Evolutionary conservation across 2,329 filamentous ascomycete genomes (phyloP).

Genomic region (Diaporthe batatas): DNA sequence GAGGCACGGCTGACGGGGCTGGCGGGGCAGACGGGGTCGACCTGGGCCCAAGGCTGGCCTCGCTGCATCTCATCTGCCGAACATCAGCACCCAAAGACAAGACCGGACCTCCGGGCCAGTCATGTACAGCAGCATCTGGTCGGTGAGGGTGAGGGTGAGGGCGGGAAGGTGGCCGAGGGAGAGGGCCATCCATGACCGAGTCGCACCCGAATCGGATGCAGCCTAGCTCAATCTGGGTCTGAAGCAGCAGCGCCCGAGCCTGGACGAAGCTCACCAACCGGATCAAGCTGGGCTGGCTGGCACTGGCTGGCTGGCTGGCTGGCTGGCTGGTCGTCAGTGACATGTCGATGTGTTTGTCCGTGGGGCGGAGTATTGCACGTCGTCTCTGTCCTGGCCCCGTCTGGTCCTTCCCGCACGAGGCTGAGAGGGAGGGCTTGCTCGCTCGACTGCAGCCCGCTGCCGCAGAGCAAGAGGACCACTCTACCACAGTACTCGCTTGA

Average conservation of each 20-base stretch:
- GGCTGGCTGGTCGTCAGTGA: background rate
- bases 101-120: constrained; percentile 31
- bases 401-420: background rate
- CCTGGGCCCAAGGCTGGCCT: background rate
- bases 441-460: background rate
- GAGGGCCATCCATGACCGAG: background rate
- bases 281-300: constrained; percentile 14
- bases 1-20: too few relatives aligned
- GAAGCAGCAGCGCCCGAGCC: constrained; percentile 21
- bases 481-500: too few relatives aligned
- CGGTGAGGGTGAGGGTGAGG: background rate
- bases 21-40: background rate
- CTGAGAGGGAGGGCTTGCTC: background rate
- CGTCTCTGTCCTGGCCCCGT: too few relatives aligned
- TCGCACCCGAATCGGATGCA: background rate
- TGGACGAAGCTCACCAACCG: constrained; percentile 28
- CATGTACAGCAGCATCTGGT: background rate
- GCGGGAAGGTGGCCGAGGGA: background rate
- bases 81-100: constrained; percentile 8
- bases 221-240: constrained; percentile 25
- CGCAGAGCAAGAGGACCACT: too few relatives aligned
- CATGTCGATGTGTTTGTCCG: constrained; percentile 31
- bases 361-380: constrained; percentile 15
- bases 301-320: too few relatives aligned
- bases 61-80: constrained; percentile 32